Evolutionary conservation across 179 eudicot genomes (phyloP), one percentile per base, ranked within the genome.

Genomic region (Beta macrorhiza): DNA sequence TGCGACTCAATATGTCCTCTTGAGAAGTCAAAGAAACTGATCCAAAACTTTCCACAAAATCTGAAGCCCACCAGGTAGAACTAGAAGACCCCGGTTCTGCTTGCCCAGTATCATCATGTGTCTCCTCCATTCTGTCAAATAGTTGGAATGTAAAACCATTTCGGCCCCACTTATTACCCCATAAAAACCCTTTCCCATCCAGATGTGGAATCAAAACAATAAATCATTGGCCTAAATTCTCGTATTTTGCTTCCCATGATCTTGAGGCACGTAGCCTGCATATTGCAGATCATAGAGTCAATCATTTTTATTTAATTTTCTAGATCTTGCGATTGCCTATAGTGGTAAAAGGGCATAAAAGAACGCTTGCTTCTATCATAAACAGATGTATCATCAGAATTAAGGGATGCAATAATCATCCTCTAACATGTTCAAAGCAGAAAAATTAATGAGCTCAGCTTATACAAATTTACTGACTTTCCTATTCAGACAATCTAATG

Each of bases 11-110:
- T 74, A 77, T 78, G 63, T 90, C 94, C 71, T 87, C 88, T 82
- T 87, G 87, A 74, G 93, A 85, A 82, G 81, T 92, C 90, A 93
- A 73, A 82, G 98, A 92, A 86, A 91, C 89, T 70, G 97, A 92
- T 88, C 87, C 91, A 72, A 95, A 88, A 12, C 86, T 91, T 73
- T 91, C 96, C 71, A 79, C 86, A 83, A 93, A 88, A 83, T 91
- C 94, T 82, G 97, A 87, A 83, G 90, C 86, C 96, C 92, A 91
- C 96, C 94, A 96, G 67, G 88, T 79, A 84, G 89, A 80, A 85
- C 69, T 89, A 76, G 97, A 85, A 85, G 90, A 85, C 74, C 90
- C 87, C 78, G 88, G 92, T 76, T 91, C 99, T 83, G 88, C 87
- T 83, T 88, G 89, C 83, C 89, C 90, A 77, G 89, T 77, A 78